Base-by-base conservation (phyloP, 1,284 basidiomycete species). In the Ceratobasidium sp. region DNA sequence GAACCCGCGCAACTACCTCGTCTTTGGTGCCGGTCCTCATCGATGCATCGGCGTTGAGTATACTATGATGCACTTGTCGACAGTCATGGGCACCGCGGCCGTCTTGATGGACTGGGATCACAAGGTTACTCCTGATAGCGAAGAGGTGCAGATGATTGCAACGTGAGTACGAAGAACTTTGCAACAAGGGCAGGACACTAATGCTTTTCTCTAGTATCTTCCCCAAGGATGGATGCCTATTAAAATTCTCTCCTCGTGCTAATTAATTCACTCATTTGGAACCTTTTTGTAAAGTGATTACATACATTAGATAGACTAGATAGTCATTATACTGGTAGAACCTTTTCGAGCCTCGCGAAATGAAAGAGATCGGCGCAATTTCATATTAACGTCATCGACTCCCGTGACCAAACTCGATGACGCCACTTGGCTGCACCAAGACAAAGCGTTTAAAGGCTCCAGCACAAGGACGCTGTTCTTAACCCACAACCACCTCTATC, bases 21-120 rank as follows among this genome's bases (percentile, higher is more conserved):
- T 99, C 35, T 99, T 97, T 84, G 97, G 97, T 76, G 91, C 90
- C 79, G 97, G 97, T 10, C 95, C 97, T 68, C 96, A 97, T 85
- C 91, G 91, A 82, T 98, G 97, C 85, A 97, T 98, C 79, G 97
- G 95, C 49, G 83, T 95, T 76, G 95, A 98, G 84, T 99, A 99
- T 83, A 96, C 96, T 53, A 89, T 89, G 80, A 92, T 96, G 91
- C 97, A 98, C 85, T 94, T 99, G 75, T 92, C 90, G 0, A 88
- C 97, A 28, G 92, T 94, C 3, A 87, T 99, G 35, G 96, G 93
- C 7, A 92, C 91, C n/a, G 97, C 97, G 0, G 89, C 90, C 65
- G 89, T 91, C 64, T 86, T 92, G 82, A 90, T 97, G 87, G 88
- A 98, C 83, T 98, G 94, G 90, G 90, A 97, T 80, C 97, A 99